A percentile compares a stretch with the other conserved stretches of the same genome.
These are phyloP conservation scores for Talaromyces sp. DNA, from an alignment of 2,329 filamentous ascomycete genomes.

Conservation along the genomic window DNA sequence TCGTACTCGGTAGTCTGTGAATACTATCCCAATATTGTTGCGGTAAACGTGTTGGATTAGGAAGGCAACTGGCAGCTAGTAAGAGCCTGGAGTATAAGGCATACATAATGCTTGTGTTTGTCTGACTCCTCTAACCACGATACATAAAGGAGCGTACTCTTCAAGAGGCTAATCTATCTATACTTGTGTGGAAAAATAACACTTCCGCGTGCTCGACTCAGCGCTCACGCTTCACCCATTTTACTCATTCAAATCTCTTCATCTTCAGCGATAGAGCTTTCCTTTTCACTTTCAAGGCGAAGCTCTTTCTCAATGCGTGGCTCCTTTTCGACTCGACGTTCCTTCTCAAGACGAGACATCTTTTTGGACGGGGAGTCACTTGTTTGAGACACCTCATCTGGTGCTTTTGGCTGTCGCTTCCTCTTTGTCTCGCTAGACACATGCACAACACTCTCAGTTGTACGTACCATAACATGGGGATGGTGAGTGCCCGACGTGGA, in stretches of 20 bases:
- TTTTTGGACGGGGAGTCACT: constrained; percentile 23
- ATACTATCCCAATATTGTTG: too few relatives aligned
- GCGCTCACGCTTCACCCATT: neutral
- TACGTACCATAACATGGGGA: constrained; percentile 19
- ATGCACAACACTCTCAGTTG: constrained; percentile 19
- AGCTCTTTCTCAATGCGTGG: constrained; percentile 14
- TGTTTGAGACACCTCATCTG: constrained; percentile 17
- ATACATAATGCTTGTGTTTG: neutral
- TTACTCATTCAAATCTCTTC: neutral
- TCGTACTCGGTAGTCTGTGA: too few relatives aligned
- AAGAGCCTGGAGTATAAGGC: neutral
- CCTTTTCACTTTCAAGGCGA: neutral
- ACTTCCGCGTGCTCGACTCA: neutral
- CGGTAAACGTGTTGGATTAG: too few relatives aligned
- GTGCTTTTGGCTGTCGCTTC: constrained; percentile 20
- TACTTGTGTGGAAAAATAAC: neutral
- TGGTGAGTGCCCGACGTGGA: constrained; percentile 16
- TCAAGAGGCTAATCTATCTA: neutral
- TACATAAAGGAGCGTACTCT: neutral
- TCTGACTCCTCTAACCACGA: neutral
- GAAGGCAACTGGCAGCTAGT: neutral
- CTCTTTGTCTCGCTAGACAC: constrained; percentile 22
- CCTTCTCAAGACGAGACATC: constrained; percentile 18
- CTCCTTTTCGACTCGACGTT: constrained; percentile 13
- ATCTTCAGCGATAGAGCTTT: neutral